Evolutionary conservation across 2,329 filamentous ascomycete genomes (phyloP).

Genomic region (Leptographium flavum): DNA sequence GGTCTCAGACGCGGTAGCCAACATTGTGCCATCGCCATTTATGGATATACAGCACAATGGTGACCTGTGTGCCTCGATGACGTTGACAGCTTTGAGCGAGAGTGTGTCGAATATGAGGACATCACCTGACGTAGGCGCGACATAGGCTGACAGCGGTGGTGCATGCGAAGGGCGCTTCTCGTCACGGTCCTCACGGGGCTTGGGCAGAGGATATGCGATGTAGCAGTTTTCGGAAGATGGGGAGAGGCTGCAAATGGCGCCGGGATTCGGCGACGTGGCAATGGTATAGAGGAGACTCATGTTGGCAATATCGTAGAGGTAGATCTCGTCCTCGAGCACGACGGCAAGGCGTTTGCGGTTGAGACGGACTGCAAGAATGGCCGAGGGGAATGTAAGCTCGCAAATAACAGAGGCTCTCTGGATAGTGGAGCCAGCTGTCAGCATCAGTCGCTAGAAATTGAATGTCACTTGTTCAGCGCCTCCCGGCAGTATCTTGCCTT

Average conservation of each 20-base stretch:
- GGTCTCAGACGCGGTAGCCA: conserved; percentile 93
- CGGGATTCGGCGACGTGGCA: conserved; percentile 83
- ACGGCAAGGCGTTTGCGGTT: conserved; percentile 92
- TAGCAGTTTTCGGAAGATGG: conserved; percentile 94
- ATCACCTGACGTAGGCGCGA: conserved; percentile 76
- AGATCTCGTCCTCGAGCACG: conserved; percentile 89
- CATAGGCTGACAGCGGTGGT: conserved; percentile 63
- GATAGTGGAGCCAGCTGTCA: background rate
- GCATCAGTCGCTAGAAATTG: background rate
- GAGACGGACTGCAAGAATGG: conserved; percentile 81
- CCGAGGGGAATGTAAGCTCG: conserved; percentile 96
- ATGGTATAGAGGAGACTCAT: conserved; percentile 93
- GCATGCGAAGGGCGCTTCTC: conserved; percentile 62
- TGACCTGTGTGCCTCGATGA: conserved; percentile 87
- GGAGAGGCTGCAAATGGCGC: conserved; percentile 81
- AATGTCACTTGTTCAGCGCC: background rate
- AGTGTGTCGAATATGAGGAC: conserved; percentile 86
- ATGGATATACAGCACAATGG: conserved; percentile 81
- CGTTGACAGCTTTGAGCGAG: conserved; percentile 83
- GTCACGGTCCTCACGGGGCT: conserved; percentile 46
- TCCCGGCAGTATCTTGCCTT: conserved; percentile 45
- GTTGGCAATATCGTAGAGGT: conserved; percentile 96
- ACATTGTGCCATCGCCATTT: conserved; percentile 79
- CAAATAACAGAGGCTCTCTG: conserved; percentile 73
- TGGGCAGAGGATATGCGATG: conserved; percentile 82